Conservation (phyloP, 2,329 filamentous ascomycete genomes). For the Penicillium sp. region DNA sequence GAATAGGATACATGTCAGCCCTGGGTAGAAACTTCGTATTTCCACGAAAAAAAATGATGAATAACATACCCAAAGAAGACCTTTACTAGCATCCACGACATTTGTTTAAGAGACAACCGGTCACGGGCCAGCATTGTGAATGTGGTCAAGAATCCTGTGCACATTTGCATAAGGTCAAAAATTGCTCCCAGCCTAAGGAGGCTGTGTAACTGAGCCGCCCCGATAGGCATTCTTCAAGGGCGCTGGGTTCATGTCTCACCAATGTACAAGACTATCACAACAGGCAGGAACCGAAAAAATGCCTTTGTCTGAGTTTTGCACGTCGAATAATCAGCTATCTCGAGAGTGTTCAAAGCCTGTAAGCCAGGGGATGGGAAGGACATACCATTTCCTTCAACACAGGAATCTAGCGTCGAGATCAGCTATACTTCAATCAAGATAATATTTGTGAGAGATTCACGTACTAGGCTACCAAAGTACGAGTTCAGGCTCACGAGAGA, state of each 20-base stretch:
- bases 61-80: slow-evolving; percentile 54
- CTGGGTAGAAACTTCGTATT: no score
- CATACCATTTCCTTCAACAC: slow-evolving; percentile 83
- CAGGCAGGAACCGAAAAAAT: slow-evolving; percentile 73
- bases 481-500: slow-evolving; percentile 80
- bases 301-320: slow-evolving; percentile 60
- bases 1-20: slow-evolving; percentile 8
- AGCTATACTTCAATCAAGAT: neutral
- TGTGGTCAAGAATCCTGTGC: slow-evolving; percentile 72
- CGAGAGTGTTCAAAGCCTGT: neutral
- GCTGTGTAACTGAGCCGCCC: slow-evolving; percentile 11
- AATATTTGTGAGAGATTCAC: slow-evolving; percentile 12
- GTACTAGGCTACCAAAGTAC: slow-evolving; percentile 61
- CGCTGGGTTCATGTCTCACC: slow-evolving; percentile 39
- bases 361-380: neutral
- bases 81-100: slow-evolving; percentile 56
- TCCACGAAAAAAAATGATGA: slow-evolving; percentile 12
- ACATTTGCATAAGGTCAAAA: slow-evolving; percentile 1
- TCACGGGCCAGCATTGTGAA: slow-evolving; percentile 56
- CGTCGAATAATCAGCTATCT: slow-evolving; percentile 22
- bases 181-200: neutral
- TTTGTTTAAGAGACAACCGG: slow-evolving; percentile 49
- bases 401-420: slow-evolving; percentile 54
- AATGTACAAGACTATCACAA: slow-evolving; percentile 75
- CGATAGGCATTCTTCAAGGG: slow-evolving; percentile 4